Base-by-base conservation (phyloP, 2,329 filamentous ascomycete species). In the Elsinoe perseae region DNA sequence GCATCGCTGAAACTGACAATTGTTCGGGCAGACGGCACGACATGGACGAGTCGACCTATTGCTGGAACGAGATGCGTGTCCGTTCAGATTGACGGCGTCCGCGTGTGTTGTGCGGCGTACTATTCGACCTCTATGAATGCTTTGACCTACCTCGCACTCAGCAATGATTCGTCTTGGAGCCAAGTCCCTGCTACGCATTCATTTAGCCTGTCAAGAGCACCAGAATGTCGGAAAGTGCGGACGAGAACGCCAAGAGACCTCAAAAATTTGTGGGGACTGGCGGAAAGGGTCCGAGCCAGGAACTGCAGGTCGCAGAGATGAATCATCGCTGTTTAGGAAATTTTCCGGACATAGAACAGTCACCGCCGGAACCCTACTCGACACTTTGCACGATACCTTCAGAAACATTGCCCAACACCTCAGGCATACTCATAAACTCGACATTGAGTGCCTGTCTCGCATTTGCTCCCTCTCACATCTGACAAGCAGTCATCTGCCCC, bases 221-320 rank as follows among this genome's bases (percentile, higher is more conserved):
- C 21, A 5, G 14, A 43, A 23, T 23, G 40, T 14, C 32, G 23
- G 3, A 8, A 23, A 25, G 18, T 10, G 21, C 23, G 16, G 40
- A 23, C 40, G 20, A 44, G 23, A 44, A 25, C 5, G 40, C 40
- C 40, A 44, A 44, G 40, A 44, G 40, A 44, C 25, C 18, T 44
- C 20, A 6, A 44, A 44, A n/a, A 44, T 23, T 23, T 44, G 40
- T 44, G 40, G 40, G 21, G 40, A 44, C 40, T 44, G 40, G 40
- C 40, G 40, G 40, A 7, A 42, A 42, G 48, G 48, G 48, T 52
- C 48, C 48, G 48, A 38, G 28, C 48, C 48, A 34, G 48, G 44
- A 50, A 50, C 44, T 50, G 44, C 44, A 30, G 25, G 44, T 32
- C 23, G 23, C 48, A 36, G 28, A 30, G 14, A 52, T 52, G 48